These are phyloP conservation scores for Lycium barbarum DNA, from an alignment of 257 asterid species.

Conservation along the genomic window DNA sequence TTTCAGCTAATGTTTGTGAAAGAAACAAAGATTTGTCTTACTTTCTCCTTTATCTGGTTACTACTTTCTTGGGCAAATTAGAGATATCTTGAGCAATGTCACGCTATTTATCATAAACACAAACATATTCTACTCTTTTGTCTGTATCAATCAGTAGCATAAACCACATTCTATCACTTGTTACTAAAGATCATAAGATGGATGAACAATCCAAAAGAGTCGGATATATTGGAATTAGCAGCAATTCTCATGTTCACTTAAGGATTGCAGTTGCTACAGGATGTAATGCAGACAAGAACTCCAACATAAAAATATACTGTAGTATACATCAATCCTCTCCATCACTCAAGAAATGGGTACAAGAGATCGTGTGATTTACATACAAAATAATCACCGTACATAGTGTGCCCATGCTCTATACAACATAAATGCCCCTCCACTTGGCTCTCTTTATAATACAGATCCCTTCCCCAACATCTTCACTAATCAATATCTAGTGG, in stretches of 20 bases:
- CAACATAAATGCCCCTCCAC: conserved; percentile 4
- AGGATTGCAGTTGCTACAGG: background rate
- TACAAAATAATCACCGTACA: conserved; percentile 21
- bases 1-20: too few relatives aligned
- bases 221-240: background rate
- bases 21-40: too few relatives aligned
- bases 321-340: background rate
- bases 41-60: too few relatives aligned
- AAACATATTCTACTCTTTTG: too few relatives aligned
- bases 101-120: too few relatives aligned
- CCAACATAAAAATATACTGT: background rate
- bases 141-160: too few relatives aligned
- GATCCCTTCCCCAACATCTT: conserved; percentile 25
- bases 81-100: too few relatives aligned
- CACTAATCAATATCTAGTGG: background rate
- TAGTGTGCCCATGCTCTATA: conserved; percentile 16
- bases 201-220: too few relatives aligned
- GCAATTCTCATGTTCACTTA: background rate
- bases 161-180: too few relatives aligned
- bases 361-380: conserved; percentile 28
- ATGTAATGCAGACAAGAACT: background rate
- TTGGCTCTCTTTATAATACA: conserved; percentile 17
- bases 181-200: too few relatives aligned
- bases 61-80: too few relatives aligned
- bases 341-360: background rate